Conservation (phyloP, 345 rosid genomes). For the Rubroshorea leprosula region DNA sequence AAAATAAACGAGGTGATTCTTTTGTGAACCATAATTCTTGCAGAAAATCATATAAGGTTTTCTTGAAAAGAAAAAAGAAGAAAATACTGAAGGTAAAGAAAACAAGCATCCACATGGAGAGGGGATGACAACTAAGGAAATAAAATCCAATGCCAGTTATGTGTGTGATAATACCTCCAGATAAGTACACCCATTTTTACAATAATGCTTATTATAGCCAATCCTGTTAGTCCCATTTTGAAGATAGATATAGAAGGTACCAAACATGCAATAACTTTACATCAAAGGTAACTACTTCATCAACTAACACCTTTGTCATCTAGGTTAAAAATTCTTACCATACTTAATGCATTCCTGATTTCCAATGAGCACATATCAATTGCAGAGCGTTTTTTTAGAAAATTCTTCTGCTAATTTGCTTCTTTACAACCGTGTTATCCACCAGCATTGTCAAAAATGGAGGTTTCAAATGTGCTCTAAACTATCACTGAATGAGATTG, state of each 20-base stretch:
- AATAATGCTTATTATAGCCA: not conserved
- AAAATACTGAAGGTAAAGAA: too few relatives aligned
- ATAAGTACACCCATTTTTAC: too few relatives aligned
- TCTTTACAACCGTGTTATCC: not conserved
- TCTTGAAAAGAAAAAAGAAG: not conserved
- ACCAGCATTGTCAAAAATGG: not conserved
- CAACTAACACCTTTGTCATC: not conserved
- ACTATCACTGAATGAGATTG: not conserved
- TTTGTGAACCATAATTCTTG: not conserved
- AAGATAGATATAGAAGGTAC: not conserved
- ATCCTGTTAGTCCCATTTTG: not conserved
- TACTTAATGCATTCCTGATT: too few relatives aligned
- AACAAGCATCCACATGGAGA: too few relatives aligned
- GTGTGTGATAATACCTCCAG: not conserved
- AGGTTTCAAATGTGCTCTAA: not conserved
- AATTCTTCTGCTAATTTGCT: not conserved
- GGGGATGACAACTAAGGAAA: not conserved
- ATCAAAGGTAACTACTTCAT: not conserved
- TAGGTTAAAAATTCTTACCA: too few relatives aligned
- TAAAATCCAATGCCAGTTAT: not conserved
- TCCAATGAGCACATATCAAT: too few relatives aligned
- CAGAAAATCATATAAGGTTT: not conserved
- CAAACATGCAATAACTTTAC: not conserved
- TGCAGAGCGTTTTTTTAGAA: too few relatives aligned
- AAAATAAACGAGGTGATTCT: not conserved